Conservation (phyloP, 441 rosid species). For the Pelargonium citronellum region DNA sequence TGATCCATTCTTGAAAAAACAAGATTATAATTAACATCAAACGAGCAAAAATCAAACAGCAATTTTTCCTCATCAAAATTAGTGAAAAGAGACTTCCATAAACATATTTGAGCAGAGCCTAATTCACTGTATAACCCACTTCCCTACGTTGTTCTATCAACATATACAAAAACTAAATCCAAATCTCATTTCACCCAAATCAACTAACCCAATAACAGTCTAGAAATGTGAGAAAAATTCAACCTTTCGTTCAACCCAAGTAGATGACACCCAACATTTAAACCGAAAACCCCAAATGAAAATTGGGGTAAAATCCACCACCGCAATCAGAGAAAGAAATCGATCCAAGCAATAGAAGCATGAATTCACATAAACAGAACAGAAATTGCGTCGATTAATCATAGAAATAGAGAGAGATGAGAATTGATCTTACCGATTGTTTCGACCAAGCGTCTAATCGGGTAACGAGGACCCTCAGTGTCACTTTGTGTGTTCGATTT, state of each 20-base stretch:
- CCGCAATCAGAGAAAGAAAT: not conserved
- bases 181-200: not conserved
- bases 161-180: not conserved
- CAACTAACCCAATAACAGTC: too few relatives aligned
- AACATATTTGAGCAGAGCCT: not conserved
- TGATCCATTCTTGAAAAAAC: not conserved
- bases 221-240: not conserved
- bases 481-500: not conserved
- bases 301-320: not conserved
- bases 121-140: not conserved
- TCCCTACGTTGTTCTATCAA: not conserved
- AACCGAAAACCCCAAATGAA: not conserved
- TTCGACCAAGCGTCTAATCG: not conserved
- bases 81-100: not conserved
- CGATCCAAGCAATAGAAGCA: not conserved
- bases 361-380: not conserved
- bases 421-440: not conserved
- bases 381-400: constrained; percentile 1
- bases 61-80: not conserved
- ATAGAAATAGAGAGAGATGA: not conserved
- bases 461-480: not conserved
- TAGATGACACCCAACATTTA: not conserved
- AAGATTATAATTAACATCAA: not conserved
- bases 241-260: not conserved
- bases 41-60: not conserved